Evolutionary conservation across 2,329 filamentous ascomycete genomes (phyloP), one percentile per base, ranked within the genome.

Genomic region (Fusarium agapanthi): DNA sequence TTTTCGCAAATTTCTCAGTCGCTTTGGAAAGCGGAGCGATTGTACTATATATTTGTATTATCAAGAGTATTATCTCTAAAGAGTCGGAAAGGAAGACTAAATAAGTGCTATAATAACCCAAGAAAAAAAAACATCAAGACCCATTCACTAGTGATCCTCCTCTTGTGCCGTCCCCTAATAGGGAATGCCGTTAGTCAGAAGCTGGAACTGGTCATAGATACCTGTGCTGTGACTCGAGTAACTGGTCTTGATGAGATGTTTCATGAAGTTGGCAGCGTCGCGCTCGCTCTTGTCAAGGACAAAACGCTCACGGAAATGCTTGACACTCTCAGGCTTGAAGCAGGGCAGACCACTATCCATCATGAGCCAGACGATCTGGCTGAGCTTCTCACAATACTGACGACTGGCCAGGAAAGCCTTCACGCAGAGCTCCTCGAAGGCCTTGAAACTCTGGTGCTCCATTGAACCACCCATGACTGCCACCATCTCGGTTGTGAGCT

Each of bases 191-290:
- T 99, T 98, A 37, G 96, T 98, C 83, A 98, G 85, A 78, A 98
- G 85, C 86, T 99, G 96, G 87, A 98, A 99, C 82, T 97, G 94
- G 84, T 99, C 97, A 81, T 99, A 99, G 53, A 95, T 92, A 74
- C 94, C 95, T 3, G 96, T 99, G 63, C 93, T 95, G 80, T 96
- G 93, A 84, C 93, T 98, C 65, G 91, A 89, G 79, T 96, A 93
- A 80, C 95, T 98, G 88, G 93, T 97, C 85, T 91, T 92, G 79
- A 98, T 92, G 77, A 98, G 85, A 61, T 93, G 93, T 75, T 92
- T 90, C 90, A 99, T 97, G 77, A 96, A 97, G 69, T 97, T 95
- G 2, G 95, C 96, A 0, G 97, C 96, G 83, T 99, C 96, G 53
- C 94, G 88, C 83, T 99, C 96, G 62, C 86, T 94, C 86, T 92